Percentiles rank a stretch among this genome's conserved stretches.
Evolutionary conservation across 768 basidiomycete genomes (phyloP).

Genomic region (Auricularia sp.): DNA sequence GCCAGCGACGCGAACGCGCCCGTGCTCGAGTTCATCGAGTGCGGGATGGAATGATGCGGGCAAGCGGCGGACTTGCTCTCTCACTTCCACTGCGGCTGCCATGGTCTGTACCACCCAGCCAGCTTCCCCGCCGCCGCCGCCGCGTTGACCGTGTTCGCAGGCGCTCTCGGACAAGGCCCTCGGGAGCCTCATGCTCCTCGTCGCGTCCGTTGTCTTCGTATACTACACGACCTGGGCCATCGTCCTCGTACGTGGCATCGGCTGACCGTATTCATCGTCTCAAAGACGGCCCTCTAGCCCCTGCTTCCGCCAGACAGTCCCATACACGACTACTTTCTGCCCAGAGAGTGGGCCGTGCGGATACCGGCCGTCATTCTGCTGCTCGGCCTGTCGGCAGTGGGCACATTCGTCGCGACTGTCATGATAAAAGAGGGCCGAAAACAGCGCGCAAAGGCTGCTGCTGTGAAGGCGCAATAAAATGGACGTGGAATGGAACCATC

Average conservation of each 20-base stretch:
- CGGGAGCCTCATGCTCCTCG: conserved; percentile 71
- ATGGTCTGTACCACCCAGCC: conserved; percentile 6
- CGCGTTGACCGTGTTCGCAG: conserved; percentile 30
- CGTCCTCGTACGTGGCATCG: conserved; percentile 50
- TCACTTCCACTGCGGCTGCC: background rate
- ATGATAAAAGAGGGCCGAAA: conserved; percentile 65
- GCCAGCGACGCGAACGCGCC: conserved; percentile 68
- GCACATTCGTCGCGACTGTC: conserved; percentile 68
- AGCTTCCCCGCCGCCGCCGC: too few species aligned
- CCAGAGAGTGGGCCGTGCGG: conserved; percentile 87
- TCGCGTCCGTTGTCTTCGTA: conserved; percentile 63
- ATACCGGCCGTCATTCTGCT: conserved; percentile 78
- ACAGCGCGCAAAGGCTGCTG: conserved; percentile 52
- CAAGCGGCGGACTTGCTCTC: background rate
- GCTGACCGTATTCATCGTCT: conserved; percentile 10
- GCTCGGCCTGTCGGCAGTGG: conserved; percentile 70
- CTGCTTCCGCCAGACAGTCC: conserved; percentile 71
- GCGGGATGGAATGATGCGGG: background rate
- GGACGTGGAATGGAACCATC: too few species aligned
- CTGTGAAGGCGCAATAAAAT: conserved; percentile 11
- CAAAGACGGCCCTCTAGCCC: conserved; percentile 32
- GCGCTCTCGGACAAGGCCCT: conserved; percentile 70
- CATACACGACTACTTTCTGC: conserved; percentile 70
- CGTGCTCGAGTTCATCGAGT: background rate
- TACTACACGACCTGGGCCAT: conserved; percentile 94